phyloP scores from a whole-genome alignment of 129 eudicot species.

The Flaveria trinervia region DNA sequence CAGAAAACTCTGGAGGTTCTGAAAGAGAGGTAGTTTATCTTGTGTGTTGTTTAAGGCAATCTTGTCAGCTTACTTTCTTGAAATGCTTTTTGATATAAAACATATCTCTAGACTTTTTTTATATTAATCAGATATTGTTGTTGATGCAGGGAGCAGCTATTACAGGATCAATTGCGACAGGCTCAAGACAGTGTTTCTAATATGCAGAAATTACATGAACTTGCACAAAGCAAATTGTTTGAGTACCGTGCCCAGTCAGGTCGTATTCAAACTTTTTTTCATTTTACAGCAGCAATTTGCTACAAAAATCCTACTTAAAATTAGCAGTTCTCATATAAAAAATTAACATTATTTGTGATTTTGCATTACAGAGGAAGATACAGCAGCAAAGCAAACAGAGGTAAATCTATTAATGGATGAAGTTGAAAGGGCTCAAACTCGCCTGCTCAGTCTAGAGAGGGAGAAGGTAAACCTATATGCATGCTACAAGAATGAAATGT shows the following conservation, averaged over 20 bases:
- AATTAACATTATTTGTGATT: constrained; percentile 20
- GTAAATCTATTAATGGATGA: constrained; percentile 91
- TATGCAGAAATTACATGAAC: constrained; percentile 92
- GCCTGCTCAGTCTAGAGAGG: constrained; percentile 89
- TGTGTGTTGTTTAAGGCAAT: not conserved
- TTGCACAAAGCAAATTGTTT: constrained; percentile 97
- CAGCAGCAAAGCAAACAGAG: constrained; percentile 94
- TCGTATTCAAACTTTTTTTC: constrained; percentile 22
- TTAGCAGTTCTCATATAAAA: not conserved
- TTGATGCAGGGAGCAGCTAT: constrained; percentile 79
- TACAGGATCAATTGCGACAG: constrained; percentile 95
- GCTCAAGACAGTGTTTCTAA: constrained; percentile 95
- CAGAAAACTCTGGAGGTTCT: constrained; percentile 87
- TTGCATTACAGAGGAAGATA: constrained; percentile 74
- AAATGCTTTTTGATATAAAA: not conserved
- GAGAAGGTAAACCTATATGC: constrained; percentile 66
- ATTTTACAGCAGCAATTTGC: constrained; percentile 3
- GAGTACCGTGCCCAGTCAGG: constrained; percentile 97
- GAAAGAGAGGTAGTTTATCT: constrained; percentile 76
- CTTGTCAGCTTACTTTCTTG: constrained; percentile 14
- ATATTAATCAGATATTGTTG: not conserved
- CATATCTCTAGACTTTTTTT: not conserved
- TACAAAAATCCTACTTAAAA: not conserved
- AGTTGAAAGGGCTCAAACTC: constrained; percentile 98
- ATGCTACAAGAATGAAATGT: not conserved